Conservation (phyloP, 2,329 filamentous ascomycete species). For the Curvularia verruculosa region DNA sequence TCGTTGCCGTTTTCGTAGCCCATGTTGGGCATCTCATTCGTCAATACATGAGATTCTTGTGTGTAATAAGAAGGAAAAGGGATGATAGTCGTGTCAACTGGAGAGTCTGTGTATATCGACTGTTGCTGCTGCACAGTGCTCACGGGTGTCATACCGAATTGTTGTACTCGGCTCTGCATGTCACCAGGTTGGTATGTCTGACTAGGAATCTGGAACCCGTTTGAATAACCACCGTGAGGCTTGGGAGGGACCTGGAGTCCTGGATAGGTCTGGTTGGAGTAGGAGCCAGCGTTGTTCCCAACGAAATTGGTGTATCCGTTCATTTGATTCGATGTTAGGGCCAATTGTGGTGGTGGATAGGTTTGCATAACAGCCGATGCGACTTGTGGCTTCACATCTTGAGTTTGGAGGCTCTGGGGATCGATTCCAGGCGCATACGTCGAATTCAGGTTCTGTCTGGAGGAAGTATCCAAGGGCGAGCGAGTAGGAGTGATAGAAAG, state of each 20-base stretch:
- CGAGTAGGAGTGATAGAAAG: conserved; percentile 36
- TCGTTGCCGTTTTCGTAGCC: conserved; percentile 34
- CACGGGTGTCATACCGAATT: conserved; percentile 38
- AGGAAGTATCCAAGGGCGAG: conserved; percentile 41
- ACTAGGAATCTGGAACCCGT: conserved; percentile 38
- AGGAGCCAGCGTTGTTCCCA: conserved; percentile 24
- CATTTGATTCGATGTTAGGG: conserved; percentile 26
- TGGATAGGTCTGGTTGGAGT: conserved; percentile 44
- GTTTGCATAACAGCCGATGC: conserved; percentile 44
- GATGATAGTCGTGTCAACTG: conserved; percentile 42
- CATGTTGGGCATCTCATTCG: conserved; percentile 31
- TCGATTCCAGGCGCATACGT: conserved; percentile 43
- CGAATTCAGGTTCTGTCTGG: conserved; percentile 38
- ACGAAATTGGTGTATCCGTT: conserved; percentile 32
- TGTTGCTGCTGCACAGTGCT: conserved; percentile 40
- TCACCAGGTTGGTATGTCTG: conserved; percentile 37
- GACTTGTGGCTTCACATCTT: conserved; percentile 27
- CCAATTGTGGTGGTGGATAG: conserved; percentile 48
- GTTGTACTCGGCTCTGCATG: conserved; percentile 30
- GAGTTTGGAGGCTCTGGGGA: conserved; percentile 35
- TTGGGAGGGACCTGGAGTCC: conserved; percentile 41
- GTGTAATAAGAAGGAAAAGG: conserved; percentile 42
- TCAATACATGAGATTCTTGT: conserved; percentile 38
- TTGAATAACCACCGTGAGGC: conserved; percentile 35
- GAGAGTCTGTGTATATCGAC: conserved; percentile 45